Evolutionary conservation across 768 basidiomycete genomes (phyloP), one percentile per base, ranked within the genome.

Genomic region (Panellus pusillus): DNA sequence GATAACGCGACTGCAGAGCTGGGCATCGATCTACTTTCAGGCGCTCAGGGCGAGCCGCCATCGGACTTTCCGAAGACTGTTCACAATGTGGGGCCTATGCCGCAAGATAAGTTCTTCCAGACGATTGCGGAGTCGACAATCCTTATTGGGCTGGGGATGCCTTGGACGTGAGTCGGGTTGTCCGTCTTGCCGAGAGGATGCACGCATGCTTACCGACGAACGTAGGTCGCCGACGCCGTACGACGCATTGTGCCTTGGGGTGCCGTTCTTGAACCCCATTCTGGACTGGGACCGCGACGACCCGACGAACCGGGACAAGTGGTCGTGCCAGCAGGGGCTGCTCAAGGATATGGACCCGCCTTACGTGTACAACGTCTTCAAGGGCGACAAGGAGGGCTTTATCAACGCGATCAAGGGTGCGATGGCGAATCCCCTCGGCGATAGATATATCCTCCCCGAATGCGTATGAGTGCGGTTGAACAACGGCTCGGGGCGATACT

Each of bases 211-310:
- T 3, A 19, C 14, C n/a, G 8, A 31, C 12, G 17, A 32, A 6
- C 15, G 15, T 35, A 59, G 58, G 24, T 60, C 55, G n/a, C 61
- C 61, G 6, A 63, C 50, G 6, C 70, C 69, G 0, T 70, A 68
- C 41, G 66, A 71, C 43, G 67, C 68, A 4, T 52, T 74, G 9
- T 72, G 72, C 50, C 61, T 66, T 18, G 72, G 70, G 5, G 70
- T 72, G 0, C 71, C 72, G 4, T 72, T 72, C 43, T 58, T 74
- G 31, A 71, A 74, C 52, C 72, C 71, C 2, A 68, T 73, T 45
- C 54, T 3, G 31, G 27, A 64, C 41, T 74, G 70, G 68, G 61
- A 71, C 47, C 40, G 41, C 15, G 40, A 61, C 9, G 56, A 72
- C 40, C 71, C 69, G 2, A 60, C 58, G 54, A 62, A 71, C 46